A percentile compares a stretch with the other conserved stretches of the same genome.
Conservation (phyloP, 306 rosid genomes). For the Rosa multiflora region DNA sequence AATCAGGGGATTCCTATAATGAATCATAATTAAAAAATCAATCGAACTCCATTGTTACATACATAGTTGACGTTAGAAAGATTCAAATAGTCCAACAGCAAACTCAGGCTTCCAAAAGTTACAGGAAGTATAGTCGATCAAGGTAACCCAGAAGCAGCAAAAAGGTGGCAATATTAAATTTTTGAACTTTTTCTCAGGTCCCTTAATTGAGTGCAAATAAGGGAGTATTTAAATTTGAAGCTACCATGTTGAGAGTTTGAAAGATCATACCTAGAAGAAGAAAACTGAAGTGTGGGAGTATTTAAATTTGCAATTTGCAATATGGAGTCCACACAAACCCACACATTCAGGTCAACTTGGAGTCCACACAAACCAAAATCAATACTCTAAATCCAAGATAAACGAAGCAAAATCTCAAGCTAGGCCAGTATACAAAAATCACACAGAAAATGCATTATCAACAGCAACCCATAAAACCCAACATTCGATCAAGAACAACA, state of each 20-base stretch:
- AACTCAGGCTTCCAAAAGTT: no score
- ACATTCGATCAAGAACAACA: conserved; percentile 2
- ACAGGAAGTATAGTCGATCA: no score
- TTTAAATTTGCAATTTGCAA: no score
- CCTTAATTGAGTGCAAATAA: no score
- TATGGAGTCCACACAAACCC: not conserved
- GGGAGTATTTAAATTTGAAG: no score
- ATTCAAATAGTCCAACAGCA: not conserved
- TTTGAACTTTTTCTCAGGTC: no score
- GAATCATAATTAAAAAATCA: not conserved
- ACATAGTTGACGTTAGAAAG: not conserved
- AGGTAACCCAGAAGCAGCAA: no score
- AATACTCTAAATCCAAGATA: conserved; percentile 17
- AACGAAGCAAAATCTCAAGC: conserved; percentile 21
- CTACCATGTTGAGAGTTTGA: no score
- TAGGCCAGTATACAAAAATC: conserved; percentile 18
- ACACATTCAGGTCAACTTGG: not conserved
- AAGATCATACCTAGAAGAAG: no score
- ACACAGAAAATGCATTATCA: not conserved
- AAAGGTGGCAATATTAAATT: no score
- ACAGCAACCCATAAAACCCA: conserved; percentile 8
- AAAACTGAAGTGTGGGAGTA: no score
- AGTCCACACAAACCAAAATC: conserved; percentile 2
- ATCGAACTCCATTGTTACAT: not conserved
- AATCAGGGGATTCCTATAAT: not conserved